Evolutionary conservation across 192 early-diverging fungal genomes (phyloP).

Genomic region (Rhizoclosmatium sp.): DNA sequence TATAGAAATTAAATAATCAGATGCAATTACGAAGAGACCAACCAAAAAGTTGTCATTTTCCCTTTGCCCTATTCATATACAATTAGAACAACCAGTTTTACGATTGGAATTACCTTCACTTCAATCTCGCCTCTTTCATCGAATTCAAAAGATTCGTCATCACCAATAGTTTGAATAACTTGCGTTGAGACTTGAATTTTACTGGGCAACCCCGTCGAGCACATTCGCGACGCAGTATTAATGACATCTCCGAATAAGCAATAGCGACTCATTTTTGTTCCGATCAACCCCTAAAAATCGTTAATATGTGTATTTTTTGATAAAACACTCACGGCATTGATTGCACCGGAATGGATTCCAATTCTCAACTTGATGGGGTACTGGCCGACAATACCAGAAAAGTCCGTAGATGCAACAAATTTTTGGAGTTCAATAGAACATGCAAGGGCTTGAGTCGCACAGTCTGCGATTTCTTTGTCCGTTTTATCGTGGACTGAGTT

Average conservation of each 20-base stretch:
- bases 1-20: no score
- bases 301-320: neutral
- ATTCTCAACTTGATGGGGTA: slow-evolving; percentile 42
- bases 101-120: slow-evolving; percentile 25
- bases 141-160: slow-evolving; percentile 38
- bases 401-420: slow-evolving; percentile 14
- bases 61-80: slow-evolving; percentile 35
- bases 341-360: slow-evolving; percentile 49
- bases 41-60: slow-evolving; percentile 50
- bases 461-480: slow-evolving; percentile 24
- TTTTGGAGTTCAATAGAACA: slow-evolving; percentile 32
- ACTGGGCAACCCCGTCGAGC: slow-evolving; percentile 38
- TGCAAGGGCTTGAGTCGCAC: slow-evolving; percentile 23
- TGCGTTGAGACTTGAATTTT: slow-evolving; percentile 45
- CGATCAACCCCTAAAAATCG: slow-evolving; percentile 45
- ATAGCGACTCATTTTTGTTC: slow-evolving; percentile 58
- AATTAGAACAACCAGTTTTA: neutral
- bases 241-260: slow-evolving; percentile 54
- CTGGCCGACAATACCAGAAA: slow-evolving; percentile 24
- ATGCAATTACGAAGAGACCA: slow-evolving; percentile 17
- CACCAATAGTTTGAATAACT: slow-evolving; percentile 33
- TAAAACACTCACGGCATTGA: slow-evolving; percentile 28
- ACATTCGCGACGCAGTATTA: slow-evolving; percentile 52
- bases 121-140: slow-evolving; percentile 48
- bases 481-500: slow-evolving; percentile 2